phyloP scores from a whole-genome alignment of 768 basidiomycete species.

The Tricholoma flavovirens region DNA sequence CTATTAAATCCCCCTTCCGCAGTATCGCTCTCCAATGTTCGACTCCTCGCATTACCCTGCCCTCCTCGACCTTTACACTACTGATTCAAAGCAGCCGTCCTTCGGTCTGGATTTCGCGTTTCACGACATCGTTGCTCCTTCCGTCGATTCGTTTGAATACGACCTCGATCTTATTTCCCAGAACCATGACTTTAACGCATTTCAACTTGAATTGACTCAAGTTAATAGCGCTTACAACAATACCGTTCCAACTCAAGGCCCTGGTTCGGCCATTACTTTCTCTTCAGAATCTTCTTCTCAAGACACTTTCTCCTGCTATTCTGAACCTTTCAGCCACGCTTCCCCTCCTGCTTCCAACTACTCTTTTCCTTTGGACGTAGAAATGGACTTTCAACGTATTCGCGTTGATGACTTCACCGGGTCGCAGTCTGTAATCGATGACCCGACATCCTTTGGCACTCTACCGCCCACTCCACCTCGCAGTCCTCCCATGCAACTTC shows the following conservation, averaged over 20 bases:
- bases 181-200: conserved; percentile 45
- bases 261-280: conserved; percentile 73
- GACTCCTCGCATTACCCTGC: conserved; percentile 11
- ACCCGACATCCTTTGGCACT: conserved; percentile 54
- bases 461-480: conserved; percentile 55
- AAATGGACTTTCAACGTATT: conserved; percentile 68
- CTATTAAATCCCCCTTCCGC: conserved; percentile 12
- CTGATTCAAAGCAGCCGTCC: conserved; percentile 17
- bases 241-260: conserved; percentile 60
- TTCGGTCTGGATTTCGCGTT: conserved; percentile 59
- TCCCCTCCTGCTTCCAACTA: conserved; percentile 45
- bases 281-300: conserved; percentile 77
- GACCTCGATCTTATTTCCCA: conserved; percentile 76
- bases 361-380: conserved; percentile 50
- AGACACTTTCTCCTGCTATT: conserved; percentile 62
- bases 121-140: conserved; percentile 70
- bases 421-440: conserved; percentile 36
- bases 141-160: conserved; percentile 78
- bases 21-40: conserved; percentile 11
- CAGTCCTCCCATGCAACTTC: conserved; percentile 30
- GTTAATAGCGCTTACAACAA: conserved; percentile 60
- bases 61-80: conserved; percentile 7
- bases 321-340: conserved; percentile 47
- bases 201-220: conserved; percentile 56
- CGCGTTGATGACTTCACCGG: conserved; percentile 55